Evolutionary conservation across 345 rosid genomes (phyloP), one percentile per base, ranked within the genome.

Genomic region (Gossypium anomalum): DNA sequence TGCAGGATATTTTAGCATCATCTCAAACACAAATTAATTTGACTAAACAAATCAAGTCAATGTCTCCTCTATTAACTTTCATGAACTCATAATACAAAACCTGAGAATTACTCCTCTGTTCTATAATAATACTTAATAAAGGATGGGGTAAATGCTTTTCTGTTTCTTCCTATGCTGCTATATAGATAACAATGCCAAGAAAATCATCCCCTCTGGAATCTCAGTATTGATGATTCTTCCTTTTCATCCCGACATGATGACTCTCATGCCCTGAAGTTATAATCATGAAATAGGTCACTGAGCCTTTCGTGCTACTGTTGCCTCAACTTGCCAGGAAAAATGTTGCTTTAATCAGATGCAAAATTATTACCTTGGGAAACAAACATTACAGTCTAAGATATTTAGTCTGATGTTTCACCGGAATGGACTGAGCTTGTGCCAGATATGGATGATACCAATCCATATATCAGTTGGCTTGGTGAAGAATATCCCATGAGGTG

Each of bases 401-500:
- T 63, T 51, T 64, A 22, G 45, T 68, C 65, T 20, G 48, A 52
- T 61, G 25, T 61, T 29, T 49, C 9, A 43, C 10, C 55, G 29
- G 52, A 11, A 14, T 23, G 3, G 78, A 75, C 72, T 45, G 55
- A 67, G 65, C 71, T 73, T 59, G 64, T 22, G 44, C 19, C 13
- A 13, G 87, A 59, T 22, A 62, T 67, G 38, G 75, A 77, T 57
- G 66, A 45, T 20, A 71, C 74, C 22, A 73, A 57, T 34, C 87
- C 84, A 67, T 77, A 67, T 20, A 92, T 69, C 78, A 92, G 78
- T 77, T 82, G 87, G 77, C 89, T 83, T n/a, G 84, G 81, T 8
- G 98, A 88, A 76, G 92, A 80, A 82, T 91, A 94, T 55, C 98
- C 98, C 97, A 94, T 89, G 49, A 94, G 88, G 72, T 73, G 78